A percentile compares a stretch with the other conserved stretches of the same genome.
These are phyloP conservation scores for Gardenia jasminoides DNA, from an alignment of 257 asterid species.

Conservation along the genomic window DNA sequence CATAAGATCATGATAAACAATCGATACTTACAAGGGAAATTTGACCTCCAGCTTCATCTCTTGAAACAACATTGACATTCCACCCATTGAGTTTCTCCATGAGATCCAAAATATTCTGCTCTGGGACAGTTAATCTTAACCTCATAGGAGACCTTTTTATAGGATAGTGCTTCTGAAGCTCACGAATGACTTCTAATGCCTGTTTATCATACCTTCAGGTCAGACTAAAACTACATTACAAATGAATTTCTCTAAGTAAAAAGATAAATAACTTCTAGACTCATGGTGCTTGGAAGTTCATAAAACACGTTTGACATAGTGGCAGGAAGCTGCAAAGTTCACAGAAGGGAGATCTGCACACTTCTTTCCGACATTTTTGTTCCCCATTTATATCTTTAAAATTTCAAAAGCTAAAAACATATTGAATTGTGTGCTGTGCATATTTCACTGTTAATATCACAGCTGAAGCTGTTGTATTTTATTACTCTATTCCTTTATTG, in stretches of 20 bases:
- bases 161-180: slow-evolving; percentile 90
- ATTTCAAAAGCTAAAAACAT: not conserved
- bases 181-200: slow-evolving; percentile 93
- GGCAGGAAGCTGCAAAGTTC: not conserved
- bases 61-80: slow-evolving; percentile 57
- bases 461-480: not conserved
- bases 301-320: not conserved
- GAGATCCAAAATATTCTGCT: slow-evolving; percentile 40
- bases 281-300: not conserved
- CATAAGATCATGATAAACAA: not conserved
- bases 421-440: not conserved
- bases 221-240: not conserved
- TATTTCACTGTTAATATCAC: not conserved
- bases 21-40: slow-evolving; percentile 57
- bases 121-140: slow-evolving; percentile 65
- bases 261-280: not conserved
- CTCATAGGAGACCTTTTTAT: slow-evolving; percentile 91
- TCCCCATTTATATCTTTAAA: not conserved
- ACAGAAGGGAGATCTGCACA: not conserved
- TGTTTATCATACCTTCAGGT: slow-evolving; percentile 20
- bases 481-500: not conserved
- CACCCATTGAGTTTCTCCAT: slow-evolving; percentile 63
- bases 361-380: not conserved
- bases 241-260: not conserved
- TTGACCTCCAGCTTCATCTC: slow-evolving; percentile 67